phyloP scores from a whole-genome alignment of 2,329 filamentous ascomycete genomes.

The Ustilaginoidea virens region DNA sequence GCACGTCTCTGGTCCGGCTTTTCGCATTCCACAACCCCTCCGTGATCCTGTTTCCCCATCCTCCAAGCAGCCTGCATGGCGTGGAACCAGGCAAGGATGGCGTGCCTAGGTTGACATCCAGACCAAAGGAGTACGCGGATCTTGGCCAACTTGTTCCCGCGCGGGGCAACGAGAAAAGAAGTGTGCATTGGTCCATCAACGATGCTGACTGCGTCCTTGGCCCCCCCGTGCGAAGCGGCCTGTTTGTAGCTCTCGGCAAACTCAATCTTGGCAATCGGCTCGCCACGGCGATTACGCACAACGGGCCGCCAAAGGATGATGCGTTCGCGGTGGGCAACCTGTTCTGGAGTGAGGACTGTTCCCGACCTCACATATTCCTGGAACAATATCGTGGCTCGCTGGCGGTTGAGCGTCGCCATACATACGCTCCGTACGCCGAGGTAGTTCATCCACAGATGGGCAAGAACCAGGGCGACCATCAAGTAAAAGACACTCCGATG shows the following conservation, averaged over 20 bases:
- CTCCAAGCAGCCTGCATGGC: constrained; percentile 22
- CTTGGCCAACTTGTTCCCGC: constrained; percentile 6
- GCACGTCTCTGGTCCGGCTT: too few species aligned
- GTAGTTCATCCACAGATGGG: constrained; percentile 78
- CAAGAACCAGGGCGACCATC: constrained; percentile 54
- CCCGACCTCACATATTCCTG: constrained; percentile 35
- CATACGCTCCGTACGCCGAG: constrained; percentile 69
- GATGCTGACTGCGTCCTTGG: constrained; percentile 9
- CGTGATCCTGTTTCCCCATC: constrained; percentile 12
- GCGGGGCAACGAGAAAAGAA: constrained; percentile 14
- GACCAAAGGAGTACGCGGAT: constrained; percentile 22
- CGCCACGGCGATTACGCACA: constrained; percentile 13
- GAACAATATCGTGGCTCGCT: constrained; percentile 69
- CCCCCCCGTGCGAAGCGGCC: constrained; percentile 10
- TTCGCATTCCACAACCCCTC: too few species aligned
- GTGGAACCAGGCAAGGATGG: constrained; percentile 20
- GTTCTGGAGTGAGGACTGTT: constrained; percentile 42
- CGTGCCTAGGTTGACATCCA: constrained; percentile 13
- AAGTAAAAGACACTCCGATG: constrained; percentile 57
- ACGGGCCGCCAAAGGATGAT: constrained; percentile 35
- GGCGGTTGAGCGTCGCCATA: constrained; percentile 73
- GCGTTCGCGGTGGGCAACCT: constrained; percentile 49
- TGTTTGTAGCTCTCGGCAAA: constrained; percentile 26
- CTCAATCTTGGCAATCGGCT: constrained; percentile 20
- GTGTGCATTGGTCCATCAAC: constrained; percentile 15